phyloP scores from a whole-genome alignment of 306 rosid genomes.

The Notholithocarpus densiflorus region DNA sequence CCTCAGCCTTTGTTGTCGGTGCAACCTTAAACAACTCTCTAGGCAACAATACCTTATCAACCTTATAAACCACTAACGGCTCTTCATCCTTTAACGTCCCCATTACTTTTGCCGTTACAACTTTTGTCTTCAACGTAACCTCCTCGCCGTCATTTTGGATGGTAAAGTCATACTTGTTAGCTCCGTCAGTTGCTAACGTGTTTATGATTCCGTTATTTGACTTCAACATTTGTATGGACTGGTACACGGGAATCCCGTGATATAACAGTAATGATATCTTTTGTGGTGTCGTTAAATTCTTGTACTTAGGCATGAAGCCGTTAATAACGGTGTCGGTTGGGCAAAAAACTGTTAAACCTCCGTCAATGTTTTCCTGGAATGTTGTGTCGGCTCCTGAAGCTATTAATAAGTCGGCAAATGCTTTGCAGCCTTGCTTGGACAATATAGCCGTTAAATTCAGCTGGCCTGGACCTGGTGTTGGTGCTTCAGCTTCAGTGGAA shows the following conservation, averaged over 20 bases:
- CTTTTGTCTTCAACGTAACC: conserved; percentile 61
- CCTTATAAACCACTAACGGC: conserved; percentile 69
- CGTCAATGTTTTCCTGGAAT: conserved; percentile 54
- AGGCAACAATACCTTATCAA: conserved; percentile 69
- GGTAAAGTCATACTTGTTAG: conserved; percentile 75
- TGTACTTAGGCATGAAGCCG: conserved; percentile 62
- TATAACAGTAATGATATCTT: conserved; percentile 59
- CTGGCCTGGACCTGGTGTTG: conserved; percentile 59
- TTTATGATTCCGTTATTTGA: conserved; percentile 69
- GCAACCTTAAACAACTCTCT: conserved; percentile 60
- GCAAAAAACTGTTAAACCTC: conserved; percentile 88
- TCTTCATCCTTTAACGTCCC: conserved; percentile 80
- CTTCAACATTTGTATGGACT: conserved; percentile 70
- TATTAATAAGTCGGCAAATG: conserved; percentile 60
- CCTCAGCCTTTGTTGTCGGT: neutral
- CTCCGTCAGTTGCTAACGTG: conserved; percentile 81
- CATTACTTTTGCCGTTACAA: conserved; percentile 47
- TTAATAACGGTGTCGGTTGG: conserved; percentile 57
- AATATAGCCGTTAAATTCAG: conserved; percentile 58
- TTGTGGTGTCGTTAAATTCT: conserved; percentile 57
- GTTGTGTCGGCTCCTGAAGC: conserved; percentile 56
- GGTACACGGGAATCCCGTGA: conserved; percentile 77
- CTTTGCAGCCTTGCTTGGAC: conserved; percentile 82
- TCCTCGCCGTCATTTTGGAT: conserved; percentile 78
- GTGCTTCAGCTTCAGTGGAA: conserved; percentile 94